Base-by-base conservation (phyloP, 805 yeast genomes). In the Lipomyces yamadae region DNA sequence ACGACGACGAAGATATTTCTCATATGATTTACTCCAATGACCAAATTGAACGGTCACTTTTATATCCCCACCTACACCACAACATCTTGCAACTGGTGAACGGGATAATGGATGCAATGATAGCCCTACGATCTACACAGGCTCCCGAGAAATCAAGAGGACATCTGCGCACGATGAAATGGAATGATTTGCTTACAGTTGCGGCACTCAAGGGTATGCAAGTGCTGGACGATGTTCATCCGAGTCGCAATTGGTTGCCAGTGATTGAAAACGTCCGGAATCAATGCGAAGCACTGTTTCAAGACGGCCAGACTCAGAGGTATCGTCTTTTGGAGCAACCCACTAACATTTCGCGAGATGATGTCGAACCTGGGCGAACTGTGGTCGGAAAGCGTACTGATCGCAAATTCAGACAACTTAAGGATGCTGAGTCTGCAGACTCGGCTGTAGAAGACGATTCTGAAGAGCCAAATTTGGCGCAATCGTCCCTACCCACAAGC, bases 121-220 rank as follows among this genome's bases (percentile, higher is more conserved):
- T 60, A 15, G 45, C 59, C 18, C 32, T 60, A 34, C 61, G 67
- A 50, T 15, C 15, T n/a, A 24, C 63, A 30, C 63, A 60, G 39
- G 50, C 62, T 7, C 59, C 59, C 4, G 15, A 6, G 29, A 15
- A 4, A 29, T 10, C 48, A 30, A 29, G 59, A 29, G 1, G 60
- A 8, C 2, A 29, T 2, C 61, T 65, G 7, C 7, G 34, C 33
- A 52, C 37, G 54, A 39, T 66, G 39, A 58, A 63, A 24, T 66
- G 70, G 70, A 18, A 32, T 10, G 66, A 63, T 39, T 4, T 66
- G 15, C 53, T 66, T 6, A 52, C 29, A 24, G 29, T 58, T 6
- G 64, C 70, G 2, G 64, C 67, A 3, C 13, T 66, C 30, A 32
- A 30, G 6, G 70, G 67, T 4, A 37, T 62, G 53, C 67, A 67